Evolutionary conservation across 164 flowering plant genomes (phyloP), one percentile per base, ranked within the genome.

Genomic region (Akebia trifoliata): DNA sequence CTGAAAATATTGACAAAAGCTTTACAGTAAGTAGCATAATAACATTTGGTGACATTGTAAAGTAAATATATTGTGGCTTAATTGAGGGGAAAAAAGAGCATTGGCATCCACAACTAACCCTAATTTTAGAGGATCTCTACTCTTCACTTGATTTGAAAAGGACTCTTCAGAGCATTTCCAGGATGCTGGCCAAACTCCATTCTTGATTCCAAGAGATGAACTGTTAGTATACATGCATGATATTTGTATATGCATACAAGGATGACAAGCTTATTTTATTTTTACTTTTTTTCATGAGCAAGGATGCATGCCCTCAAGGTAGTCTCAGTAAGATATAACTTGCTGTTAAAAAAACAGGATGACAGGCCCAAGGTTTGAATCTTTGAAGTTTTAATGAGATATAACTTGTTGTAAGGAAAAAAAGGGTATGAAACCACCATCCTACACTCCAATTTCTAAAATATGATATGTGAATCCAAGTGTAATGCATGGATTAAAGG

Each of bases 141-240:
- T 79, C 82, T 76, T 82, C 65, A 93, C 84, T 62, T 80, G 85
- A 38, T 72, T 39, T 8, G 88, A 70, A 54, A 93, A 87, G 48
- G 76, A 82, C 63, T 89, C 97, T 69, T 93, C 99, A 21, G 99
- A 87, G 79, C 99, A 93, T 74, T 78, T 89, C 99, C 99, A 93
- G 21, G 96, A 81, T 62, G 93, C 99, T 55, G 87, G 97, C 47
- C 87, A 78, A 48, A 61, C 61, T 40, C 78, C 74, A 62, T 60
- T 81, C 96, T 91, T 28, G 18, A 59, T 67, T 36, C 21, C 70
- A 69, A 63, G 37, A 60, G 36, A 54, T 15, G 35, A 54, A 31
- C 40, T 22, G 56, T 53, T 21, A 47, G 37, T 38, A 60, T 47
- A 32, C 18, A 30, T 37, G 50, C 45, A 55, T 6, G 29, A 1